Evolutionary conservation across 805 yeast genomes (phyloP).

Genomic region (Suhomyces faveliae): DNA sequence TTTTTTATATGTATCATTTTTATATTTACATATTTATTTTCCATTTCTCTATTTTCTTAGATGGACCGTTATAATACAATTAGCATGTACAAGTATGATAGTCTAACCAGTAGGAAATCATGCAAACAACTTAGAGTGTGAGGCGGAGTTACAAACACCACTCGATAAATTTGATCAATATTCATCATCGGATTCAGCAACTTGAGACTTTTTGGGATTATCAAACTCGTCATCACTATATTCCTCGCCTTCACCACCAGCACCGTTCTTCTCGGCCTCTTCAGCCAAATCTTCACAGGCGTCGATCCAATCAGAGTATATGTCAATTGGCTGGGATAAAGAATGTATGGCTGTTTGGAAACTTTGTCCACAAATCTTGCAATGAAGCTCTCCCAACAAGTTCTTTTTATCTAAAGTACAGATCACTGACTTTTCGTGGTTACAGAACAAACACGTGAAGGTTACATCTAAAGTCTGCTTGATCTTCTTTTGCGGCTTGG

Average conservation of each 20-base stretch:
- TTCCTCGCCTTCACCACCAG: conserved; percentile 23
- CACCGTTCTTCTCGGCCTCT: conserved; percentile 41
- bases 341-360: conserved; percentile 88
- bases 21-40: background rate
- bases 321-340: conserved; percentile 86
- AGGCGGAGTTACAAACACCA: background rate
- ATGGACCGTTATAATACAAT: conserved; percentile 2
- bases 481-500: conserved; percentile 75
- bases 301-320: conserved; percentile 96
- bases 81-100: conserved; percentile 1
- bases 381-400: conserved; percentile 77
- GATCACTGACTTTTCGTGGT: conserved; percentile 88
- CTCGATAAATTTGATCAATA: conserved; percentile 11
- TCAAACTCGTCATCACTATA: conserved; percentile 37
- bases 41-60: background rate
- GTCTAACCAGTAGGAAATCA: conserved; percentile 6
- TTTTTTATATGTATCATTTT: background rate
- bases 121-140: background rate
- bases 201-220: conserved; percentile 15
- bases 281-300: conserved; percentile 90
- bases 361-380: conserved; percentile 92
- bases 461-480: conserved; percentile 77
- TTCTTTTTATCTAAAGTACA: conserved; percentile 86
- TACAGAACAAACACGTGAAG: conserved; percentile 91
- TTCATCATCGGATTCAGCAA: conserved; percentile 31